A percentile compares a stretch with the other conserved stretches of the same genome.
Evolutionary conservation across 345 rosid species (phyloP).

Genomic region (Aurinia saxatilis): DNA sequence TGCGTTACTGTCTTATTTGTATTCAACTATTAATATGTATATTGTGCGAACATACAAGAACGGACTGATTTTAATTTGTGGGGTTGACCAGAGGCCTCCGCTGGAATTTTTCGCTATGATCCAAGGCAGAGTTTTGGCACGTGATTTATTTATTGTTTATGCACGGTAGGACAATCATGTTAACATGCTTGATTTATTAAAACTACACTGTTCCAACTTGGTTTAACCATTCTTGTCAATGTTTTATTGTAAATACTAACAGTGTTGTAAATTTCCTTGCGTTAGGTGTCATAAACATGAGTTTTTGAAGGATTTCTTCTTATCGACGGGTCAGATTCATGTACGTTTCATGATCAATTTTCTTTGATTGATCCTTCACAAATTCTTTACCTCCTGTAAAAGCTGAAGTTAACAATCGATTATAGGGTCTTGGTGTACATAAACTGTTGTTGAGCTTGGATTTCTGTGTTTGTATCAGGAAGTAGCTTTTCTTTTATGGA

Average conservation of each 20-base stretch:
- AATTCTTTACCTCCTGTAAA: no score
- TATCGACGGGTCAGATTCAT: constrained; percentile 84
- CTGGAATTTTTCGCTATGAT: constrained; percentile 84
- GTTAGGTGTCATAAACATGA: constrained; percentile 81
- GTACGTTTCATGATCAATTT: constrained; percentile 39
- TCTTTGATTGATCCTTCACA: not conserved
- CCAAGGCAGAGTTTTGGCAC: constrained; percentile 79
- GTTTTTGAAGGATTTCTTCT: constrained; percentile 89
- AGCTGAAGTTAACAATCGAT: not conserved
- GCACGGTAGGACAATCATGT: constrained; percentile 44
- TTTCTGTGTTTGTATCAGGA: constrained; percentile 39
- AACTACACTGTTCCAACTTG: not conserved
- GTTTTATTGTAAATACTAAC: not conserved
- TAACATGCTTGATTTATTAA: not conserved
- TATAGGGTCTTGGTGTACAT: not conserved
- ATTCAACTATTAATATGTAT: not conserved
- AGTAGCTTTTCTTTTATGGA: constrained; percentile 93
- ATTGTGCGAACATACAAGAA: not conserved
- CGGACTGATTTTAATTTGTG: constrained; percentile 5
- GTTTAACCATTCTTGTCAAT: not conserved
- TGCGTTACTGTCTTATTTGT: constrained; percentile 8
- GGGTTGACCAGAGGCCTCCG: constrained; percentile 63
- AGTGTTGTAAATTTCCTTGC: not conserved
- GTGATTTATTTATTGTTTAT: constrained; percentile 71
- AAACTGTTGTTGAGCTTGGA: not conserved